Base-by-base conservation (phyloP, 2,329 filamentous ascomycete species). In the Fusarium pseudoanthophilum region DNA sequence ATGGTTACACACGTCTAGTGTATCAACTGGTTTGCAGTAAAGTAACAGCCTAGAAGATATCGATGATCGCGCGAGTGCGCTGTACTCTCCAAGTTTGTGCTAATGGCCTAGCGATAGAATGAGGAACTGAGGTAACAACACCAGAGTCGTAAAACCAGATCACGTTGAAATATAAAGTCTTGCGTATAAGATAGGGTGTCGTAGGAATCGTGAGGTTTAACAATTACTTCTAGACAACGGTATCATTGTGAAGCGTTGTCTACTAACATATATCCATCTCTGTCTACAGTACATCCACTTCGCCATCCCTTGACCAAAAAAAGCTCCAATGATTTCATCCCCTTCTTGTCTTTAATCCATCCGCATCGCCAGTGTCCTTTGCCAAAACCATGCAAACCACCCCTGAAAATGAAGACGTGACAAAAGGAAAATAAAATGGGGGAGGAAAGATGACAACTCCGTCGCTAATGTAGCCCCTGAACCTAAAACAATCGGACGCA, bases 391-490 rank as follows among this genome's bases (percentile, higher is more conserved):
- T 74, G 71, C 67, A 74, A 55, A 24, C 48, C 62, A 67, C 32
- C 62, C 58, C 28, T 45, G 45, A 30, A 42, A 30, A 42, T 49
- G 30, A 46, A 34, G 55, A 56, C 26, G 30, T 55, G 52, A 59
- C 59, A 69, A 46, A 37, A 51, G 34, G 30, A 28, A 51, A 57
- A 60, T 43, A 48, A 36, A 51, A 63, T 55, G 30, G 34, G 45
- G n/a, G 53, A 60, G 53, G 46, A 67, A 71, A 70, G 48, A 73
- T 59, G 52, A 71, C 70, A 83, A 83, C 82, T 82, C 82, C 82
- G 76, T 82, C 82, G 82, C 82, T 83, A 78, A 83, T 83, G 82
- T 79, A 60, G 61, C 58, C 62, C 75, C 57, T 60, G 59, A 60
- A 72, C 40, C 59, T 63, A 52, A 68, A 62, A 68, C 52, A 58